A percentile compares a stretch with the other conserved stretches of the same genome.
Conservation (phyloP, 495 filamentous ascomycete species). For the Evernia prunastri region DNA sequence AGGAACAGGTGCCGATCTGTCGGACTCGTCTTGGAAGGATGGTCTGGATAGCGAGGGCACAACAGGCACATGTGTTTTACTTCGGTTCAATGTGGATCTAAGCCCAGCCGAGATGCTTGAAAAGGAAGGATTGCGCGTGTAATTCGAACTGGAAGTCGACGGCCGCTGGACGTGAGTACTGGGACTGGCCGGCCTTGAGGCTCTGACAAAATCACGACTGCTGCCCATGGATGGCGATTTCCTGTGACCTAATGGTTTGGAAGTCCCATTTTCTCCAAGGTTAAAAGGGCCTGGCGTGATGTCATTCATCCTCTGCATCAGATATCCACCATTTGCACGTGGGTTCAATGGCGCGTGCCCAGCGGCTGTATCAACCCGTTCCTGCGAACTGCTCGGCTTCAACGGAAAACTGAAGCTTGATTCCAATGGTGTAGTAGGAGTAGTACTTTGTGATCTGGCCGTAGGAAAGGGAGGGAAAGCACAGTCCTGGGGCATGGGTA, state of each 20-base stretch:
- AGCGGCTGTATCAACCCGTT: constrained; percentile 1
- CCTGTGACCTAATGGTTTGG: constrained; percentile 24
- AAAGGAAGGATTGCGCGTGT: constrained; percentile 23
- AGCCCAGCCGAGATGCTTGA: constrained; percentile 23
- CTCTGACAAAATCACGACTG: constrained; percentile 24
- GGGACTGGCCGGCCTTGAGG: constrained; percentile 11
- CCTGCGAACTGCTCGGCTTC: constrained; percentile 15
- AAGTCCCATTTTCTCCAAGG: constrained; percentile 24
- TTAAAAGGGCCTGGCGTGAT: constrained; percentile 65
- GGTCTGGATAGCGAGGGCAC: constrained; percentile 19
- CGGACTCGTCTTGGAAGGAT: constrained; percentile 3
- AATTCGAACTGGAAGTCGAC: constrained; percentile 24
- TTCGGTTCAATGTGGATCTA: constrained; percentile 12
- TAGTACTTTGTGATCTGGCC: constrained; percentile 36
- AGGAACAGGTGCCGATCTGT: constrained; percentile 39
- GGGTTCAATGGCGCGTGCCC: constrained; percentile 40
- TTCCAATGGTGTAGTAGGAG: constrained; percentile 30
- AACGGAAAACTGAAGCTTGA: constrained; percentile 31
- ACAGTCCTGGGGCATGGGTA: constrained; percentile 47
- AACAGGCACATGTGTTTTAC: constrained; percentile 17
- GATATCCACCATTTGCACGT: constrained; percentile 33
- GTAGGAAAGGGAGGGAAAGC: constrained; percentile 58
- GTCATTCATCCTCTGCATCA: constrained; percentile 55
- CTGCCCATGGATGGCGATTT: constrained; percentile 31
- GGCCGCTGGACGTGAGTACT: constrained; percentile 22